Conservation (phyloP, 345 rosid species). For the Rhodamnia rubescens region DNA sequence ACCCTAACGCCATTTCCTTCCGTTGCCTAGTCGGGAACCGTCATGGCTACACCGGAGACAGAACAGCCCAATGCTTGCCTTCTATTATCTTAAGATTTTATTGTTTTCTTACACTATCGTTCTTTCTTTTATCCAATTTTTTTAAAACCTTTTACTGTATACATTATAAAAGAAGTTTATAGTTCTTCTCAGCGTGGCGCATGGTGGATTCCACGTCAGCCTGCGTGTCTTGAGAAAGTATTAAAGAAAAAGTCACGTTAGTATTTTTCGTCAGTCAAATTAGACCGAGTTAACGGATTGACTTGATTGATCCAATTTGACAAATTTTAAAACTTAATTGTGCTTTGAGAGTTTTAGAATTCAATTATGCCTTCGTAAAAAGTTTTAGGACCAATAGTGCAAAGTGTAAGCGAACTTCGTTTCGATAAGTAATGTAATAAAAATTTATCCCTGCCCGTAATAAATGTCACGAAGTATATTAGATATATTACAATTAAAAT, state of each 20-base stretch:
- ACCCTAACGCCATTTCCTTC: no score
- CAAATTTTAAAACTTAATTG: not conserved
- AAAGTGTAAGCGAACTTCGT: not conserved
- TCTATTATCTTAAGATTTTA: not conserved
- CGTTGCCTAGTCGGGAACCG: no score
- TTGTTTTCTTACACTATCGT: not conserved
- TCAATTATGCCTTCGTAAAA: no score
- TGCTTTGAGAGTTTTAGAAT: no score
- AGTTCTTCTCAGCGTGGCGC: no score
- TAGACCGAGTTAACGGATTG: not conserved
- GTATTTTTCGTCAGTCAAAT: not conserved
- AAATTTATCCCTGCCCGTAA: not conserved
- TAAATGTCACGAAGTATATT: not conserved
- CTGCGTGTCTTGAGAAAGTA: not conserved
- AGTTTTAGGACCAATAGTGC: no score
- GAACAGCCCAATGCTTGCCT: fast-evolving
- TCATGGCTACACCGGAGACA: no score
- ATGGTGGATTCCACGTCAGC: no score
- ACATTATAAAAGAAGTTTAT: no score
- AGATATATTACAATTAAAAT: not conserved
- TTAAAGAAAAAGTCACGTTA: not conserved
- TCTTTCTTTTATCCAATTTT: not conserved
- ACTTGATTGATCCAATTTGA: not conserved
- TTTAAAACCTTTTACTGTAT: no score
- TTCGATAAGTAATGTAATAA: not conserved